Base-by-base conservation (phyloP, 108 stramenopile species). In the Cylindrotheca closterium region DNA sequence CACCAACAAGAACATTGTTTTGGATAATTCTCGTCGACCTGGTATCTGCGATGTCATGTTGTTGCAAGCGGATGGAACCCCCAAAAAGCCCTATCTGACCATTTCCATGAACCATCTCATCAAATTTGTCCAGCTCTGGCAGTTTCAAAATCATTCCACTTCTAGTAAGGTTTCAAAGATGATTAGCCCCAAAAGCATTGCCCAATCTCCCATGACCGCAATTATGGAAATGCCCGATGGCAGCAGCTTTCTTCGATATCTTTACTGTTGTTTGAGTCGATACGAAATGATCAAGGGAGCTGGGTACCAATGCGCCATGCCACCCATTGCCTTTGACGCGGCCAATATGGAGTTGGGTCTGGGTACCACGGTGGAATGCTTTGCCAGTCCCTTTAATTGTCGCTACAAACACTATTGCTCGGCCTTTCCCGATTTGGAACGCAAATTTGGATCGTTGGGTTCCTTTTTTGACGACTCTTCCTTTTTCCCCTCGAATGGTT, bases 331-430 rank as follows among this genome's bases (percentile, higher is more conserved):
- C 10, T 85, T 85, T 55, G 82, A 83, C 29, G 73, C 68, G 1
- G 77, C 83, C 24, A 7, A 42, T 15, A 31, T 26, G 8, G n/a
- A 31, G 10, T 48, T 19, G 28, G 68, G 51, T 52, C 73, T 47
- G 74, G 71, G 50, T 42, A 49, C 25, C 17, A 62, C 60, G 23
- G 57, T 84, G 33, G 87, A 88, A 50, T 86, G 85, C 70, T 88
- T 88, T 67, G 87, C 87, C 1, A 80, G 79, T 37, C 87, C 87
- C 5, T 76, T 88, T 46, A 88, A 88, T 60, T 69, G 65, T 50
- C 58, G 79, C 21, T 88, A 69, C 51, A 45, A 50, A 19, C 55
- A 61, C 21, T 86, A 65, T 55, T 81, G 74, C 73, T 67, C 58
- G 8, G 85, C 82, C 1, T 87, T 84, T 67, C 66, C 79, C 22